Evolutionary conservation across 352 stramenopile genomes (phyloP).

Genomic region (Elongisporangium senticosum): DNA sequence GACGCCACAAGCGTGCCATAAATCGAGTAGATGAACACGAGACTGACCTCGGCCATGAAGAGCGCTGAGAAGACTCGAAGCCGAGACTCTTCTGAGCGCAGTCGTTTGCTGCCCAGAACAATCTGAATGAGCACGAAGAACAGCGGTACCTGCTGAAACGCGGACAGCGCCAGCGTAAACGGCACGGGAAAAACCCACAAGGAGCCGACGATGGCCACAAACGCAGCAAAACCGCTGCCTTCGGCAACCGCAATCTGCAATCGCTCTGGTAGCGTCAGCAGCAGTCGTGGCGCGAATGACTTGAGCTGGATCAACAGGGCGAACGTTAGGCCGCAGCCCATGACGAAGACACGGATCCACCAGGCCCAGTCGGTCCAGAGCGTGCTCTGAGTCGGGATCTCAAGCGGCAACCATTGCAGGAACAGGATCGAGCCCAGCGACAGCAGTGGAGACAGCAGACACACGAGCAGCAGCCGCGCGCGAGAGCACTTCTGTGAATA

Average conservation of each 20-base stretch:
- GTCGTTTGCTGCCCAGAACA: neutral
- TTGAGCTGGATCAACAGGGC: neutral
- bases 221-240: neutral
- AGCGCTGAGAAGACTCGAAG: neutral
- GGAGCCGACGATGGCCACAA: neutral
- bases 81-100: neutral
- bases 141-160: neutral
- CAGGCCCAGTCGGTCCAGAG: neutral
- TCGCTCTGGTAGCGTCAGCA: neutral
- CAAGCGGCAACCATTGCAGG: neutral
- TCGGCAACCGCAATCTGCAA: neutral
- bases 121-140: neutral
- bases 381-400: neutral
- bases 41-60: neutral
- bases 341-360: neutral
- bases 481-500: slow-evolving; percentile 8
- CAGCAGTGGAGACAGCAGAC: neutral
- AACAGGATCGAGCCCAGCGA: neutral
- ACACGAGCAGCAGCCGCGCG: neutral
- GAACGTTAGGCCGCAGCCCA: neutral
- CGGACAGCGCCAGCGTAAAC: neutral
- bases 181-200: neutral
- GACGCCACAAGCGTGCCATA: neutral
- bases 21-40: neutral
- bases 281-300: neutral